Base-by-base conservation (phyloP, 2,329 filamentous ascomycete genomes). In the Xylariaceae sp. region DNA sequence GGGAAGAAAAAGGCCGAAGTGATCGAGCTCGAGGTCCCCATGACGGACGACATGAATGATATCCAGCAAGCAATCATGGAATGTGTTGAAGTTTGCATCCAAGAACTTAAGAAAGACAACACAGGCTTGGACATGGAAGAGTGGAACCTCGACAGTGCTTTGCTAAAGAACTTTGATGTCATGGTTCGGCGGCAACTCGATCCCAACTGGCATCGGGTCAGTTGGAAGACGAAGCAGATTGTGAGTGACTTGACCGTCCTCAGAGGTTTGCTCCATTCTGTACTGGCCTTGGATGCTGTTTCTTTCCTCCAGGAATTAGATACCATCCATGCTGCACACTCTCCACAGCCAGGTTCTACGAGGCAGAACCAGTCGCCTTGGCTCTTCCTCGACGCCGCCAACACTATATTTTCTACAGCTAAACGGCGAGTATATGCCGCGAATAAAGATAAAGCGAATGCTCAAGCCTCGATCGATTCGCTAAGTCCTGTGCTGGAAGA, bases 21-120 rank as follows among this genome's bases (percentile, higher is more conserved):
- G 51, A 96, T 99, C 64, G 94, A 99, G 75, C 80, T 97, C 23
- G 94, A 97, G 74, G 89, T 99, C 4, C 88, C 90, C 34, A 97
- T 99, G 93, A 96, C 91, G 4, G 90, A 96, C 44, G 83, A 86
- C 53, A 99, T 99, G 94, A 84, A 83, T 61, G 87, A 92, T 48
- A 97, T 99, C 47, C 94, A 99, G 71, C 93, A 90, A 64, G 92
- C 94, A 30, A 88, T 97, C 61, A 84, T 99, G 74, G 93, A 97
- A 72, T 99, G 94, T 71, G 92, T 99, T 15, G 93, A 97, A 74
- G 88, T 91, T 66, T 96, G 92, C 71, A 94, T 99, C 65, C 86
- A 89, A 57, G 94, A 99, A 75, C 81, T 99, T 49, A 95, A 93
- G 72, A 97, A 96, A 75, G 84, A 86, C 15, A 97, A 97, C 70